Base-by-base conservation (phyloP, 257 asterid species). In the Marsdenia floribunda region DNA sequence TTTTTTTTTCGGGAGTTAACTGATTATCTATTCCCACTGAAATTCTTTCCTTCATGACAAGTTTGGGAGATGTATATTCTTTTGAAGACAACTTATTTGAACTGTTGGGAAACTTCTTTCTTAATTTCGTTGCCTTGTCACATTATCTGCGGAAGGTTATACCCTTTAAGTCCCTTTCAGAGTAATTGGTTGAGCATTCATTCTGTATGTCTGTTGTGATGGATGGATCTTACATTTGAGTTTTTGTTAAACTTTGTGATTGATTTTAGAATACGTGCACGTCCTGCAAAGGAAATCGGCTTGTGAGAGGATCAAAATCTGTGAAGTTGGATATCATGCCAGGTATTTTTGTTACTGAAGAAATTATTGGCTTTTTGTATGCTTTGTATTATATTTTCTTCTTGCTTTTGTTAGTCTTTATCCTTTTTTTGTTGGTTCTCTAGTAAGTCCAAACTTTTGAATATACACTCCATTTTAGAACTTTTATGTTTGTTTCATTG, bases 221-320 rank as follows among this genome's bases (percentile, higher is more conserved):
- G 40, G n/a, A 5, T 24, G 57, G 24, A 24, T 40, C 19, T 40
- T 19, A 13, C 22, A 38, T 15, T 47, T 74, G 29, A 26, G 21
- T 16, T 9, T 12, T 60, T 3, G 65, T 57, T 16, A 6, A 21
- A 24, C 38, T 50, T 37, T 71, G 46, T 50, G 64, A 35, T 38
- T 76, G 49, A 2, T 66, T 71, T 76, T 85, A 93, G 98, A 88
- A 81, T 77, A 80, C 85, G 77, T 93, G 98, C 93, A 90, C 85
- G 87, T 76, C 98, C 77, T 93, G 97, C 91, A 86, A 77, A 84
- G 98, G 98, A 63, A 87, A 77, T 73, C 82, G 90, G 66, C 93
- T 90, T n/a, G 68, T 83, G 75, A 86, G 78, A 80, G 98, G 98
- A 80, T 46, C 85, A 4, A 91, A 93, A 82, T 78, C 91, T 37